phyloP scores from a whole-genome alignment of 2,329 filamentous ascomycete genomes.

The Diaporthe sp. region DNA sequence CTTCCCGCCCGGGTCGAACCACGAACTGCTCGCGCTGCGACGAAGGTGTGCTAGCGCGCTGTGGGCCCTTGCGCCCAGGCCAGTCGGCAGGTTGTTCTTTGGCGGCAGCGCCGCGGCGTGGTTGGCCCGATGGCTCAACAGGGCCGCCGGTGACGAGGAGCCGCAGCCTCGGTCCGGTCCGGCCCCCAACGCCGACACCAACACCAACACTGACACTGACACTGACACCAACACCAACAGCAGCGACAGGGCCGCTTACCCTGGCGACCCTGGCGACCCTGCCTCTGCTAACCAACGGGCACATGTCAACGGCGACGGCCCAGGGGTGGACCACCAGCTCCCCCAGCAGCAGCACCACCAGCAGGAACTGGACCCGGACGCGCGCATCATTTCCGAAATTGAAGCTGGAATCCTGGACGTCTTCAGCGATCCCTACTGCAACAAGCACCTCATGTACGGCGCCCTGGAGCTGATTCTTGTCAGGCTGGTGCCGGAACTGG shows the following conservation, averaged over 20 bases:
- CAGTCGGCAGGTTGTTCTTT: constrained; percentile 63
- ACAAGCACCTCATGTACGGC: constrained; percentile 89
- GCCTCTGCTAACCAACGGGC: background rate
- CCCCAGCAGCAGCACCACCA: background rate
- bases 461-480: constrained; percentile 86
- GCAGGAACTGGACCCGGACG: constrained; percentile 44
- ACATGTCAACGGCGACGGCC: constrained; percentile 35
- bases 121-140: constrained; percentile 31
- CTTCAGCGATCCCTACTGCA: constrained; percentile 86
- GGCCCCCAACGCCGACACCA: constrained; percentile 33
- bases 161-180: constrained; percentile 37
- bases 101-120: constrained; percentile 48
- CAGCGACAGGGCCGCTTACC: background rate
- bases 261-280: background rate
- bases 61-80: constrained; percentile 58
- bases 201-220: constrained; percentile 44
- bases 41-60: constrained; percentile 73
- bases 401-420: constrained; percentile 75
- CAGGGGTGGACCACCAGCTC: constrained; percentile 48
- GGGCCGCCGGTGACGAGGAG: background rate
- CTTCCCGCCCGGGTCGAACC: constrained; percentile 68
- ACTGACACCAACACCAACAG: background rate
- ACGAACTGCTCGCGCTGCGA: constrained; percentile 70
- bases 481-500: constrained; percentile 85
- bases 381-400: constrained; percentile 66